Evolutionary conservation across 2,329 filamentous ascomycete species (phyloP), one percentile per base, ranked within the genome.

Genomic region (Microdochium bolleyi): DNA sequence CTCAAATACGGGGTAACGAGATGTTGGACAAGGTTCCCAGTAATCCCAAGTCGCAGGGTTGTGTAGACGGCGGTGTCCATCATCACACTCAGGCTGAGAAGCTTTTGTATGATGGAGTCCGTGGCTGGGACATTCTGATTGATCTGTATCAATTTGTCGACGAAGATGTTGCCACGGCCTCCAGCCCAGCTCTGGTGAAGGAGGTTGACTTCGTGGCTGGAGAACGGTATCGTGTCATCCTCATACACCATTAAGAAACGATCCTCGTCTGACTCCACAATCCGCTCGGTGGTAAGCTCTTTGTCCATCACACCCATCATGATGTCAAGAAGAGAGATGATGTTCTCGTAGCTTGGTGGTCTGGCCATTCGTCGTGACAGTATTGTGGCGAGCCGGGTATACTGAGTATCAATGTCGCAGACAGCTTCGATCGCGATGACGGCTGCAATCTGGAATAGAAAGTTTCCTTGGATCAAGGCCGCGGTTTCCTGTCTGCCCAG

Each of bases 61-160:
- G 70, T 66, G 38, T 75, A 73, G 1, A 90, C 71, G 48, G 73
- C 70, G 0, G 68, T 49, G 46, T 83, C 80, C 65, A 83, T 74
- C 7, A 70, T 60, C 1, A 71, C 65, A 52, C 78, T 76, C 21
- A 78, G 69, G n/a, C 71, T 67, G 44, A 88, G 67, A 34, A 90
- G 72, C 3, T 75, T 71, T 37, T 67, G 67, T 49, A 91, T 64
- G 51, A 91, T 85, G 13, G 68, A 70, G 50, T 78, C 72, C 1
- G 79, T 82, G 2, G 73, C 71, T 1, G 62, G 56, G 0, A 68
- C 65, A 52, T 82, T 83, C 61, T 85, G 79, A 56, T 85, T 77
- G 49, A 87, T 73, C 21, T 73, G 71, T 25, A 91, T 72, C 24
- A 91, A 72, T 63, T 87, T 89, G 61, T 84, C 82, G 24, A 86